Percentiles rank a stretch among this genome's conserved stretches.
phyloP scores from a whole-genome alignment of 495 filamentous ascomycete species.

The Hypoxylon lenormandii region DNA sequence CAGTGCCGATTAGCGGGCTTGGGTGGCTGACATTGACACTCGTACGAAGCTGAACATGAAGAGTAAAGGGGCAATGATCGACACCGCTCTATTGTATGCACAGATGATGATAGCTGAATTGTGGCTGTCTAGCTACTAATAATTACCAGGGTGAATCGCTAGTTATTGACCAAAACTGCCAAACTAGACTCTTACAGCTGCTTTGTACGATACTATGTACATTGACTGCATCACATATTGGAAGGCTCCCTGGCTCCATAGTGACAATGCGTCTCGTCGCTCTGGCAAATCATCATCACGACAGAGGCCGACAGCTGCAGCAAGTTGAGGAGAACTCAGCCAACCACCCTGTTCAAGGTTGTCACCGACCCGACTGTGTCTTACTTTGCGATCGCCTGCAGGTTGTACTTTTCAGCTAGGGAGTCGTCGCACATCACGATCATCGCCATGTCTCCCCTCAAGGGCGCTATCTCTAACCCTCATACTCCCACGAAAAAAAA shows the following conservation, averaged over 20 bases:
- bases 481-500: too few species aligned
- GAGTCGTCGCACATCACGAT: slow-evolving; percentile 9
- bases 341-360: not conserved
- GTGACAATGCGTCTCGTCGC: not conserved
- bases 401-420: slow-evolving; percentile 6
- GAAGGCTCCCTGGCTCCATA: not conserved
- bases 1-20: slow-evolving; percentile 6
- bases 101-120: slow-evolving; percentile 5
- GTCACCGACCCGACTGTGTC: not conserved
- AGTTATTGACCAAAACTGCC: not conserved
- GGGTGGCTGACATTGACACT: slow-evolving; percentile 2
- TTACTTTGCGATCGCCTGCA: slow-evolving; percentile 24
- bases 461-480: not conserved
- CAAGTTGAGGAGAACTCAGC: not conserved
- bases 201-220: slow-evolving; percentile 5
- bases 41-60: slow-evolving; percentile 27
- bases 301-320: not conserved
- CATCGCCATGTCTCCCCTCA: not conserved
- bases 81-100: not conserved
- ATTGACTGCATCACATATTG: not conserved
- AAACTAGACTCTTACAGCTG: slow-evolving; percentile 5
- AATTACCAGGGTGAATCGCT: not conserved
- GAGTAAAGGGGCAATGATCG: slow-evolving; percentile 19
- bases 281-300: not conserved
- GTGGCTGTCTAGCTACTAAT: not conserved